Conservation (phyloP, 208 protist genomes). For the Leishmania braziliensis region DNA sequence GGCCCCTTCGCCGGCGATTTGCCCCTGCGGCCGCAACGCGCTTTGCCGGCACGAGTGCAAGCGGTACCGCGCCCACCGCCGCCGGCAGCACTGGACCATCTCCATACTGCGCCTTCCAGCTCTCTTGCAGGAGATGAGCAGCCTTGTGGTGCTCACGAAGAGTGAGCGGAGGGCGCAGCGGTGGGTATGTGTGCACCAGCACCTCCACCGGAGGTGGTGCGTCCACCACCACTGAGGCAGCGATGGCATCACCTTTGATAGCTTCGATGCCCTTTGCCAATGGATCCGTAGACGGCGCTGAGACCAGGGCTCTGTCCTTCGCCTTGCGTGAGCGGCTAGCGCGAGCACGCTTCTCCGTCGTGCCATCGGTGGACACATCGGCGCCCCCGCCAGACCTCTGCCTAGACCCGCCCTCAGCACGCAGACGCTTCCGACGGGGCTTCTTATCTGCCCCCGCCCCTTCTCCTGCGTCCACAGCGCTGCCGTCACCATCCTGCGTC, state of each 20-base stretch:
- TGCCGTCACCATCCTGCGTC: conserved; percentile 18
- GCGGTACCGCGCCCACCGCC: conserved; percentile 39
- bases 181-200: conserved; percentile 44
- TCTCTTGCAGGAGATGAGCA: conserved; percentile 37
- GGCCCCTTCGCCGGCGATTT: conserved; percentile 3
- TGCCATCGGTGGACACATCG: background rate
- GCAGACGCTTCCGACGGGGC: conserved; percentile 26
- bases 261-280: background rate
- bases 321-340: conserved; percentile 6
- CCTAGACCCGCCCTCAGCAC: background rate
- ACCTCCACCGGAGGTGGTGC: conserved; percentile 16
- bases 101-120: conserved; percentile 38
- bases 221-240: background rate
- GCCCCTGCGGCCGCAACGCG: conserved; percentile 3
- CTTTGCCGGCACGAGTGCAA: conserved; percentile 34
- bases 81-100: conserved; percentile 40
- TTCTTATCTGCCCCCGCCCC: conserved; percentile 8
- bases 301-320: background rate
- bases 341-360: background rate
- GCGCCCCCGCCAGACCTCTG: background rate
- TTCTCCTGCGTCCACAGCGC: background rate
- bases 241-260: background rate
- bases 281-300: background rate
- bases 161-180: conserved; percentile 59
- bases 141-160: conserved; percentile 50